Evolutionary conservation across 2,329 filamentous ascomycete genomes (phyloP).

Genomic region (Myriosclerotinia curreyana): DNA sequence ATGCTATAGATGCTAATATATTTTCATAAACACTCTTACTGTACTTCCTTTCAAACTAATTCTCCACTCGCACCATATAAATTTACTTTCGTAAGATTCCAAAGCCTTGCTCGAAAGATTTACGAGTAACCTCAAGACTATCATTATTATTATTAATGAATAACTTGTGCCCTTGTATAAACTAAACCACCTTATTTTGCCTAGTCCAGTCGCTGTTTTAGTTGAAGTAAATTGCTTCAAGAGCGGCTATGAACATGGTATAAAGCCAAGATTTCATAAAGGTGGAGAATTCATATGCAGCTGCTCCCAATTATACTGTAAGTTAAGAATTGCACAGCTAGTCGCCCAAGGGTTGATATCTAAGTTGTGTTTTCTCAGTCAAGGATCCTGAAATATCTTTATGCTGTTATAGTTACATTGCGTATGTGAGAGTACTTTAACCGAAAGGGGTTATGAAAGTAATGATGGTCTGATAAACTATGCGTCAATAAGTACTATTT

Average conservation of each 20-base stretch:
- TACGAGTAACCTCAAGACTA: not conserved
- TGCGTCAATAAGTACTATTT: slow-evolving; percentile 1
- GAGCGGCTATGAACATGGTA: slow-evolving; percentile 14
- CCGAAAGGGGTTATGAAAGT: slow-evolving; percentile 5
- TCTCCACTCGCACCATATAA: not conserved
- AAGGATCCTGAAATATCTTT: not conserved
- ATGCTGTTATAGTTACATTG: slow-evolving; percentile 12
- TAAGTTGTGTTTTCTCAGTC: not conserved
- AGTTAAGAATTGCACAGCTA: not conserved
- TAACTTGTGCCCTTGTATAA: slow-evolving; percentile 15
- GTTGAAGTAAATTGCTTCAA: not conserved
- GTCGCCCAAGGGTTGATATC: not conserved
- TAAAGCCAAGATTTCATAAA: slow-evolving; percentile 1
- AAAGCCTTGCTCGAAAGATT: slow-evolving; percentile 8
- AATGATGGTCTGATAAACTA: not conserved
- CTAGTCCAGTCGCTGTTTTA: slow-evolving; percentile 27
- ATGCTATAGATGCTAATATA: not conserved
- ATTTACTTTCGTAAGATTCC: not conserved
- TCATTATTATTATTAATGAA: too few species aligned
- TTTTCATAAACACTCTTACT: slow-evolving; percentile 3
- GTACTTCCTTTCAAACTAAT: not conserved
- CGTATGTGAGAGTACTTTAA: slow-evolving; percentile 5
- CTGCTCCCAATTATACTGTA: slow-evolving; percentile 19
- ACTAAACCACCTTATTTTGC: slow-evolving; percentile 13
- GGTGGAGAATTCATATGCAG: slow-evolving; percentile 7